Evolutionary conservation across 257 asterid genomes (phyloP).

Genomic region (Petunia axillaris): DNA sequence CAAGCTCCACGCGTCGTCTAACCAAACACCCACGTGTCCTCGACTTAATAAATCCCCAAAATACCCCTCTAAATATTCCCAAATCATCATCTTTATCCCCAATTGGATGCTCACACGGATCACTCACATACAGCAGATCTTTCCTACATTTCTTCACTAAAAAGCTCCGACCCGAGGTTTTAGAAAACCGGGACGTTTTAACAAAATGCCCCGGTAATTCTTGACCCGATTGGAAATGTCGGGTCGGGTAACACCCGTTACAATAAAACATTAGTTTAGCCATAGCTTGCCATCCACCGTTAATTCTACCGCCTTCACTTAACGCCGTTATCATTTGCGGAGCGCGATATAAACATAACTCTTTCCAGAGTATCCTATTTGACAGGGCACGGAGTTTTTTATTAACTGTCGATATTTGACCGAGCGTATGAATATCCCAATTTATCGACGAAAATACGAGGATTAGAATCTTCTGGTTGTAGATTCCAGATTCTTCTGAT

Average conservation of each 20-base stretch:
- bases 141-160: conserved; percentile 56
- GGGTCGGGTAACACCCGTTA: conserved; percentile 71
- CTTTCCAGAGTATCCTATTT: conserved; percentile 71
- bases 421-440: conserved; percentile 72
- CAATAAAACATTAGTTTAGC: conserved; percentile 80
- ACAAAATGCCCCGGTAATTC: conserved; percentile 61
- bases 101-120: conserved; percentile 77
- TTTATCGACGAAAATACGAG: conserved; percentile 54
- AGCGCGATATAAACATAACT: conserved; percentile 66
- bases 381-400: conserved; percentile 67
- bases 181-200: conserved; percentile 68
- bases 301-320: conserved; percentile 46
- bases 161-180: conserved; percentile 85
- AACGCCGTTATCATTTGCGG: conserved; percentile 57
- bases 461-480: conserved; percentile 60
- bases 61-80: conserved; percentile 80
- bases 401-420: conserved; percentile 54
- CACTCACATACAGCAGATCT: conserved; percentile 74
- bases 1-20: conserved; percentile 54
- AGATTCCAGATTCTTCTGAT: conserved; percentile 46
- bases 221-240: conserved; percentile 42
- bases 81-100: conserved; percentile 44
- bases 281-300: conserved; percentile 77
- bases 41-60: conserved; percentile 62
- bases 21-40: conserved; percentile 71